Evolutionary conservation across 2,329 filamentous ascomycete genomes (phyloP).

Genomic region (Metarhizium brunneum): DNA sequence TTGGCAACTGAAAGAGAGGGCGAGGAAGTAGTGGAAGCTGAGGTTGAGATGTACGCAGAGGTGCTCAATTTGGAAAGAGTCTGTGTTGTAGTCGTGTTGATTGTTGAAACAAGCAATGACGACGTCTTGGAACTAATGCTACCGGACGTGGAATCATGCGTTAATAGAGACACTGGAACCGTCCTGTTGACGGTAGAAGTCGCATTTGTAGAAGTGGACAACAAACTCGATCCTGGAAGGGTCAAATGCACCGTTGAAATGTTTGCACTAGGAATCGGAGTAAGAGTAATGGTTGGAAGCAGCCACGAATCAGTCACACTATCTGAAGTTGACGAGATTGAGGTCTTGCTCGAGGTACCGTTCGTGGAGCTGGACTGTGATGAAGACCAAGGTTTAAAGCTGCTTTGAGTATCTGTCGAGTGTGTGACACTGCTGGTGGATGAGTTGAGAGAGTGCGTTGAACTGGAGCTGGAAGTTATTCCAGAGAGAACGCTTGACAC

Average conservation of each 20-base stretch:
- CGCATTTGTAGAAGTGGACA: not conserved
- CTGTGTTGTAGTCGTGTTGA: not conserved
- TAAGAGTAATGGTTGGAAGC: not conserved
- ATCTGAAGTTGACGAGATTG: not conserved
- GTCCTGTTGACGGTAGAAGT: not conserved
- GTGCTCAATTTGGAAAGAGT: not conserved
- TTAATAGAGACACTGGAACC: not conserved
- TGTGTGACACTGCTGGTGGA: not conserved
- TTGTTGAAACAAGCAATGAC: not conserved
- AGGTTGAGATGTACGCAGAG: not conserved
- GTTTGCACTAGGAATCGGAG: not conserved
- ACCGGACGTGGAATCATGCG: not conserved
- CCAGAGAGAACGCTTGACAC: not conserved
- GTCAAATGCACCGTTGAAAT: not conserved
- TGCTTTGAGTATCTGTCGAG: not conserved
- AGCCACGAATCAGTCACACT: not conserved
- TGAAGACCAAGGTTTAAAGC: not conserved
- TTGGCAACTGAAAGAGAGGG: conserved; percentile 18
- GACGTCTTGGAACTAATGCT: not conserved
- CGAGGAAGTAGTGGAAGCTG: not conserved
- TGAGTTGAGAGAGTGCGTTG: not conserved
- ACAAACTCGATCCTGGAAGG: not conserved
- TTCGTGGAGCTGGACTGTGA: not conserved
- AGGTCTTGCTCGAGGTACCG: not conserved
- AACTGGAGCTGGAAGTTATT: not conserved